Conservation (phyloP, 805 yeast species). For the Saturnispora hagleri region DNA sequence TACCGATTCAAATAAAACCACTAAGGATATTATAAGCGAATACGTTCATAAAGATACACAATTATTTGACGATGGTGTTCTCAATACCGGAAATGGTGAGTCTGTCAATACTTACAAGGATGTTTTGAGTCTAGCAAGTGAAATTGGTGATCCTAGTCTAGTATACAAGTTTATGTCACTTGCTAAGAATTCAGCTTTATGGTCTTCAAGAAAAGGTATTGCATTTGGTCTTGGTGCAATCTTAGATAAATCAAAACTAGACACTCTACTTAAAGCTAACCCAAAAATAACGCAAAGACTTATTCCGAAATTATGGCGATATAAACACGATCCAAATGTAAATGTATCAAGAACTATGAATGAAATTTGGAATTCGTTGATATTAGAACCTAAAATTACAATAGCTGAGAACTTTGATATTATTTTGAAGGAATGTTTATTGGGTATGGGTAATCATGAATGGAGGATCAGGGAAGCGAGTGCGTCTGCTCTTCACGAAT, state of each 20-base stretch:
- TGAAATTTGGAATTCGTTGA: conserved; percentile 74
- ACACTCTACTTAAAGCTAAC: conserved; percentile 48
- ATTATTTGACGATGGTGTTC: conserved; percentile 71
- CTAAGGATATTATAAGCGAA: conserved; percentile 44
- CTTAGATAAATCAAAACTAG: conserved; percentile 67
- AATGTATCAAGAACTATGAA: conserved; percentile 76
- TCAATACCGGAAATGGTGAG: conserved; percentile 76
- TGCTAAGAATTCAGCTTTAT: conserved; percentile 76
- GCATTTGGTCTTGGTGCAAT: conserved; percentile 90
- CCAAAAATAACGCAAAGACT: conserved; percentile 46
- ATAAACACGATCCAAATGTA: conserved; percentile 73
- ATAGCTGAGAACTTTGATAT: conserved; percentile 44
- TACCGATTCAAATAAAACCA: conserved; percentile 51
- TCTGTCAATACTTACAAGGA: conserved; percentile 89
- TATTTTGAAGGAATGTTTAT: conserved; percentile 56
- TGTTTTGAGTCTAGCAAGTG: conserved; percentile 78
- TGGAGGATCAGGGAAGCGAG: conserved; percentile 94
- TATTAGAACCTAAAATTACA: conserved; percentile 44
- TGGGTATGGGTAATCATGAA: conserved; percentile 69
- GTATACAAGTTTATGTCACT: conserved; percentile 92
- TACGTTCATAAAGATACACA: conserved; percentile 71
- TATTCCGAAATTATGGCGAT: conserved; percentile 76
- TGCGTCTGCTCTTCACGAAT: conserved; percentile 57
- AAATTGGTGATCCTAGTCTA: conserved; percentile 90
- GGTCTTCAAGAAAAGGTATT: conserved; percentile 91